These are phyloP conservation scores for Eucalyptus pauciflora DNA, from an alignment of 345 rosid species.

Conservation along the genomic window DNA sequence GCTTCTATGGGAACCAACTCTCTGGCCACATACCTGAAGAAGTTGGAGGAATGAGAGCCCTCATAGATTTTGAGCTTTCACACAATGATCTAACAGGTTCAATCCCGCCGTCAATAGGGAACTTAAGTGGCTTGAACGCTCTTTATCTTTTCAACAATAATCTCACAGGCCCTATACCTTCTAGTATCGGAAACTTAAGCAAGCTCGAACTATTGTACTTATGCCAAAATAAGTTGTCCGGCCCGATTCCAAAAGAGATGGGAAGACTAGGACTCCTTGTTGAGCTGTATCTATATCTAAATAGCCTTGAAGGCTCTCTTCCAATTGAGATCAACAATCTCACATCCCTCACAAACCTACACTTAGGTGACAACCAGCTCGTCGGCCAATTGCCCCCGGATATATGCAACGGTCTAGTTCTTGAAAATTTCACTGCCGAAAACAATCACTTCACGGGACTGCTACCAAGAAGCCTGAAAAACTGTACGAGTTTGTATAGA, in stretches of 20 bases:
- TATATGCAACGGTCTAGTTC: background rate
- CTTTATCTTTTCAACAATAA: background rate
- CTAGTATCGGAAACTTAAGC: background rate
- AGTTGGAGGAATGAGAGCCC: too few relatives aligned
- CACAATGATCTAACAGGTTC: background rate
- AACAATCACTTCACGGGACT: background rate
- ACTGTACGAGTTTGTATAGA: background rate
- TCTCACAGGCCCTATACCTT: background rate
- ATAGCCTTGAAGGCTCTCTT: background rate
- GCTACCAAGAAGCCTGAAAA: background rate
- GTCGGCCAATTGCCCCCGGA: background rate
- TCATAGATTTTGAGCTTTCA: too few relatives aligned
- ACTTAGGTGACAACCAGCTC: background rate
- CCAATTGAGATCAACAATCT: background rate
- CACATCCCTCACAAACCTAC: background rate
- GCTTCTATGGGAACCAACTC: too few relatives aligned
- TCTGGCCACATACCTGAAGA: too few relatives aligned
- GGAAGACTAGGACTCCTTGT: background rate
- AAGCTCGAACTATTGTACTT: too few relatives aligned
- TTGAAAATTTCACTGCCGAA: background rate
- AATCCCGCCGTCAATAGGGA: background rate
- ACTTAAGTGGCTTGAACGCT: background rate
- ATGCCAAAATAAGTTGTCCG: background rate
- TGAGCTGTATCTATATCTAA: fast-evolving
- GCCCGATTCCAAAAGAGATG: background rate